phyloP scores from a whole-genome alignment of 202 grass and related monocot genomes.

The Schoenoplectus triqueter region DNA sequence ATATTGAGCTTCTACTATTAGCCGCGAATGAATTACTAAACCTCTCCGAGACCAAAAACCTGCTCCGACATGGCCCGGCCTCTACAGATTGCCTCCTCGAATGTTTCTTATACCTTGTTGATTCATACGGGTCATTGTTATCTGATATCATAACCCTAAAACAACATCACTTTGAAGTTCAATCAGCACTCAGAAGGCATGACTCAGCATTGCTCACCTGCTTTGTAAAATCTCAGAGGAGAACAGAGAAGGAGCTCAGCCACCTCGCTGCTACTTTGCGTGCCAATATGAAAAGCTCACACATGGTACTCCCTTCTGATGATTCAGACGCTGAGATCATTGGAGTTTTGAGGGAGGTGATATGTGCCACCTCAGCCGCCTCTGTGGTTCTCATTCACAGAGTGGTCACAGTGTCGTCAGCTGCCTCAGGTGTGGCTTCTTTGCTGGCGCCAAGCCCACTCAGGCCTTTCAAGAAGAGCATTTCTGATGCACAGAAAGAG shows the following conservation, averaged over 20 bases:
- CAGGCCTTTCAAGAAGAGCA: neutral
- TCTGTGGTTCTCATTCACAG: conserved; percentile 51
- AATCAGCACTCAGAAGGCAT: conserved; percentile 50
- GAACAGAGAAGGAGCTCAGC: conserved; percentile 44
- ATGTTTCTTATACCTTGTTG: conserved; percentile 65
- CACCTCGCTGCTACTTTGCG: conserved; percentile 45
- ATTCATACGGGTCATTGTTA: conserved; percentile 66
- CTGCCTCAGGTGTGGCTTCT: conserved; percentile 11
- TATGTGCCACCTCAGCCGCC: conserved; percentile 43
- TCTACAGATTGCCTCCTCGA: conserved; percentile 48
- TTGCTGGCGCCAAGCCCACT: neutral
- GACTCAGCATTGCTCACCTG: conserved; percentile 45
- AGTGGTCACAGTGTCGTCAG: conserved; percentile 41
- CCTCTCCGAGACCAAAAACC: conserved; percentile 37
- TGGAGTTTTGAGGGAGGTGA: conserved; percentile 43
- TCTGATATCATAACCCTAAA: conserved; percentile 42
- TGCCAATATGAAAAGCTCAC: neutral
- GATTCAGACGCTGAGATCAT: conserved; percentile 26
- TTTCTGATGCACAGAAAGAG: conserved; percentile 44
- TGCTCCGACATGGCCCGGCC: conserved; percentile 1
- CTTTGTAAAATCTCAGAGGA: conserved; percentile 26
- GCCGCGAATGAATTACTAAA: conserved; percentile 58
- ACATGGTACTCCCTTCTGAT: neutral
- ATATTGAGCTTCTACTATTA: conserved; percentile 49
- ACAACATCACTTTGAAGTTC: conserved; percentile 50